A percentile compares a stretch with the other conserved stretches of the same genome.
phyloP scores from a whole-genome alignment of 1,139 yeast genomes.

The Yamadazyma friedrichii region DNA sequence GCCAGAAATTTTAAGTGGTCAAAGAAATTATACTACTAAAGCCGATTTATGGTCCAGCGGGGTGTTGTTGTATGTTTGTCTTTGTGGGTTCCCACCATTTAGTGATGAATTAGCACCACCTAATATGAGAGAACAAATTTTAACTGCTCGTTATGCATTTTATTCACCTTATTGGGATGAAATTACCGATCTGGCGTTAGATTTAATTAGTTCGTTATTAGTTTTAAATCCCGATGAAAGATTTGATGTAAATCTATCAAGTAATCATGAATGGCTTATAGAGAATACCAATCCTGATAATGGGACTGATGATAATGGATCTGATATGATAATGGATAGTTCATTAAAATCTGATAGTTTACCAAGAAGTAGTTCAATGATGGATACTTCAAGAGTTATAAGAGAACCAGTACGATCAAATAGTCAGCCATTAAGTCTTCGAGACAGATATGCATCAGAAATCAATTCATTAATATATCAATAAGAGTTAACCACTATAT shows the following conservation, averaged over 20 bases:
- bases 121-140: slow-evolving; percentile 69
- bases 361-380: slow-evolving; percentile 14
- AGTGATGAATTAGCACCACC: slow-evolving; percentile 83
- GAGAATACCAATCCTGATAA: slow-evolving; percentile 11
- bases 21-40: slow-evolving; percentile 63
- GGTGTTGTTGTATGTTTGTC: slow-evolving; percentile 69
- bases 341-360: not conserved
- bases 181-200: slow-evolving; percentile 61
- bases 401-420: slow-evolving; percentile 22
- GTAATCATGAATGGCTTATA: slow-evolving; percentile 58
- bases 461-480: slow-evolving; percentile 11
- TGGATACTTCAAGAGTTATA: slow-evolving; percentile 4
- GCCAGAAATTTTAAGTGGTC: slow-evolving; percentile 60
- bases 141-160: slow-evolving; percentile 66
- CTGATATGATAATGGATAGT: not conserved
- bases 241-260: slow-evolving; percentile 49
- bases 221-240: slow-evolving; percentile 58
- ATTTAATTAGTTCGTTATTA: slow-evolving; percentile 60
- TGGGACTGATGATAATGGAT: not conserved
- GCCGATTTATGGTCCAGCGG: slow-evolving; percentile 85
- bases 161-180: slow-evolving; percentile 81
- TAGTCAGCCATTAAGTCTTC: slow-evolving; percentile 35
- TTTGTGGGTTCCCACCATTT: slow-evolving; percentile 85
- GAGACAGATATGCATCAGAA: slow-evolving; percentile 31
- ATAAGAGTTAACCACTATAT: slow-evolving; percentile 5